A percentile compares a stretch with the other conserved stretches of the same genome.
Conservation (phyloP, 371 early-diverging fungal species). For the Mycotypha africana region DNA sequence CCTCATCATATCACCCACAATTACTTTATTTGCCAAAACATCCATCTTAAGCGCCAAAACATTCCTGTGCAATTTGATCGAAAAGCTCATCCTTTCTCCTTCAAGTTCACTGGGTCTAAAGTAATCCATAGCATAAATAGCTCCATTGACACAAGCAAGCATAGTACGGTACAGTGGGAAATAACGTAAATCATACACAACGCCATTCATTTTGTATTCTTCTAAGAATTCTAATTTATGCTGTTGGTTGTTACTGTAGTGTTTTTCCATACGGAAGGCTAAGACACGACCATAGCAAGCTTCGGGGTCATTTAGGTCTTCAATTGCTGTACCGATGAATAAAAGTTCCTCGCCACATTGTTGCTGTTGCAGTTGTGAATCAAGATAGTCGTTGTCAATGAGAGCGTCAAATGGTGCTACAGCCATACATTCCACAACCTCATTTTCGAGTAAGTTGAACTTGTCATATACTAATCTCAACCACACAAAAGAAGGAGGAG, state of each 20-base stretch:
- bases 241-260: too few species aligned
- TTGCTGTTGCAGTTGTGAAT: too few species aligned
- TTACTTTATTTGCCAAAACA: constrained; percentile 59
- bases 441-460: constrained; percentile 31
- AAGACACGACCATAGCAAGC: constrained; percentile 51
- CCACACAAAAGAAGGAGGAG: neutral
- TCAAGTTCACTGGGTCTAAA: constrained; percentile 20
- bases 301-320: constrained; percentile 38
- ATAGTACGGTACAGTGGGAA: too few species aligned
- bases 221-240: constrained; percentile 32
- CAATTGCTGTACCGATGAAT: constrained; percentile 59
- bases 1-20: constrained; percentile 90
- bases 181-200: constrained; percentile 46
- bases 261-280: constrained; percentile 39
- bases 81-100: constrained; percentile 19
- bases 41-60: constrained; percentile 55
- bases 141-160: constrained; percentile 50
- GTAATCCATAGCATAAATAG: constrained; percentile 18
- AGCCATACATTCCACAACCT: constrained; percentile 39
- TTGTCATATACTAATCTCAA: constrained; percentile 21
- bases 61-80: constrained; percentile 47
- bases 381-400: constrained; percentile 23
- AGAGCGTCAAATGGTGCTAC: constrained; percentile 27
- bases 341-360: constrained; percentile 31
- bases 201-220: constrained; percentile 34